Percentiles rank a stretch among this genome's conserved stretches.
These are phyloP conservation scores for Leptographium wingfieldii DNA, from an alignment of 2,329 filamentous ascomycete species.

Conservation along the genomic window DNA sequence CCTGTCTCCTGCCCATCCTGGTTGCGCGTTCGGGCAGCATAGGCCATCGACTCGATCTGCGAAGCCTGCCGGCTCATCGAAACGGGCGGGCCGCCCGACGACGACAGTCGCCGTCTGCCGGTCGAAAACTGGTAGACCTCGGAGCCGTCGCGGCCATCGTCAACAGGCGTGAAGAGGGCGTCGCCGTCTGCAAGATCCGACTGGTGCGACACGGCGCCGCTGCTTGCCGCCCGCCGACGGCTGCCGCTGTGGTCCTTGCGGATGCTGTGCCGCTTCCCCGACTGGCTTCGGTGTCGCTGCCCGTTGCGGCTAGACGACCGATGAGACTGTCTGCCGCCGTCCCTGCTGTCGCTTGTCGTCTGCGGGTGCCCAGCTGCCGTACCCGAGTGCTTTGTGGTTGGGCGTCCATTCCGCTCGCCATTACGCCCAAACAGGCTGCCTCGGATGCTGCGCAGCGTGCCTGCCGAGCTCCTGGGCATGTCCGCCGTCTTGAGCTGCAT, in stretches of 20 bases:
- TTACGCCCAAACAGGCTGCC: slow-evolving; percentile 68
- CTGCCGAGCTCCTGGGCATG: slow-evolving; percentile 56
- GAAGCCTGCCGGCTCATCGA: slow-evolving; percentile 29
- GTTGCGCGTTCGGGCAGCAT: no score
- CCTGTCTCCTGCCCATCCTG: slow-evolving; percentile 7
- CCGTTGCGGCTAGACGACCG: slow-evolving; percentile 15
- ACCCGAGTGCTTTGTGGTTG: slow-evolving; percentile 24
- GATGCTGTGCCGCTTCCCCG: slow-evolving; percentile 36
- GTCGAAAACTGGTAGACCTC: slow-evolving; percentile 30
- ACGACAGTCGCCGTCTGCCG: slow-evolving; percentile 25
- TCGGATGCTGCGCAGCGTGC: slow-evolving; percentile 55
- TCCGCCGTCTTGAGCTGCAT: slow-evolving; percentile 28
- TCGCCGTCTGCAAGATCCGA: slow-evolving; percentile 33
- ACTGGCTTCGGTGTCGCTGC: slow-evolving; percentile 31
- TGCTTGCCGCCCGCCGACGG: slow-evolving; percentile 31
- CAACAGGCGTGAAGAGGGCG: slow-evolving; percentile 35
- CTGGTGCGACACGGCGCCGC: slow-evolving; percentile 23
- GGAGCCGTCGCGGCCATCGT: slow-evolving; percentile 22
- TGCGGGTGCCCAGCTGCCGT: slow-evolving; percentile 15
- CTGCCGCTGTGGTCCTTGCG: slow-evolving; percentile 39
- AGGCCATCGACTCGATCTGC: slow-evolving; percentile 29
- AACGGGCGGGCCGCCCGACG: slow-evolving; percentile 22
- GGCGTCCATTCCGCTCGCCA: slow-evolving; percentile 30
- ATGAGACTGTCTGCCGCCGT: slow-evolving; percentile 17
- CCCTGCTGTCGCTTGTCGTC: slow-evolving; percentile 27